Base-by-base conservation (phyloP, 2,329 filamentous ascomycete genomes). In the Ophiobolus disseminans region DNA sequence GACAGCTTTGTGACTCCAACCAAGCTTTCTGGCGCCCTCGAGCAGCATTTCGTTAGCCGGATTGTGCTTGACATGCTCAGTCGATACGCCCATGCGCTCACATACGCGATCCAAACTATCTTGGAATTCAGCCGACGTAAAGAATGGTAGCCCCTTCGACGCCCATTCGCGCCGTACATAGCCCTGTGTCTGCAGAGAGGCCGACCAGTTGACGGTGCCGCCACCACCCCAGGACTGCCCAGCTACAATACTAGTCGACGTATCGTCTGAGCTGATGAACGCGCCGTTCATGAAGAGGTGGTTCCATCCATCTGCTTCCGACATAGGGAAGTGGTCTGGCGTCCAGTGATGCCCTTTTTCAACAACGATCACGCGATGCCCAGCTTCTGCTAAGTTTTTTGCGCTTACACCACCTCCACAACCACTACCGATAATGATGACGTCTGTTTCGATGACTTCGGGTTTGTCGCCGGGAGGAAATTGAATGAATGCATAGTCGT, bases 141-240 rank as follows among this genome's bases (percentile, higher is more conserved):
- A 95, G 62, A 96, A 87, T 0, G 82, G 80, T 19, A 97, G 76
- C 0, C 86, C 86, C 38, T 78, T 73, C 40, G 82, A 77, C 0
- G 89, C 86, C 92, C 93, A 97, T 73, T 96, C 90, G 58, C 84
- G 78, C 3, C 91, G 84, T 1, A 96, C 89, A 56, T 81, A 89
- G 20, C 83, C 85, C 66, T 93, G 90, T 0, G 90, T 88, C 58
- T 86, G 83, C 13, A 86, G 67, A 3, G 80, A 81, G 5, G 84
- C 83, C 19, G 78, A 88, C 91, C 91, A 97, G 73, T 97, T 97
- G 61, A 96, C 75, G 0, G 90, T 91, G 5, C 91, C 91, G 45
- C 92, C 92, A 32, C 92, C 92, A 22, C 92, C 92, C 84, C 88
- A 96, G 23, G 83, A 83, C 46, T 84, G 82, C 1, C 89, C 92